phyloP scores from a whole-genome alignment of 2,329 filamentous ascomycete genomes.

The Penicillium verrucosum region DNA sequence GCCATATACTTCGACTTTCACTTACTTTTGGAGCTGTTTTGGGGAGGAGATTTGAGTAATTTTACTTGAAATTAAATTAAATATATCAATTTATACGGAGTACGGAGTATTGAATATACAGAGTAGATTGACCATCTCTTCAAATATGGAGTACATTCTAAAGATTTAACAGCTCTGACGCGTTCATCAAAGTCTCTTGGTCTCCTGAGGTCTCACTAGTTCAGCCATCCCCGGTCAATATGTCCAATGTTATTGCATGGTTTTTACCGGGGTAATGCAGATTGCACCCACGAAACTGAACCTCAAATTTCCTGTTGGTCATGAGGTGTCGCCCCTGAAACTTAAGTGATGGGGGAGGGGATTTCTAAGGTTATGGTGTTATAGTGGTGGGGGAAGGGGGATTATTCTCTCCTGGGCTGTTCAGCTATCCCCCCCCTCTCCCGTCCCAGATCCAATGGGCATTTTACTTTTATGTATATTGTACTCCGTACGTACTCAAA shows the following conservation, averaged over 20 bases:
- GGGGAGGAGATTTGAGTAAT: neutral
- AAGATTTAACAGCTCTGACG: neutral
- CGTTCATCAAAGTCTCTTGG: neutral
- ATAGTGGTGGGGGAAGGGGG: neutral
- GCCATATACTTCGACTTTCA: neutral
- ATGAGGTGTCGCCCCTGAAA: constrained; percentile 21
- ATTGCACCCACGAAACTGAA: constrained; percentile 14
- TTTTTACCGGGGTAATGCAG: constrained; percentile 7
- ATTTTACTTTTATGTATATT: too few relatives aligned
- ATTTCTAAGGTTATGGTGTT: too few relatives aligned
- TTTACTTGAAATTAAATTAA: neutral
- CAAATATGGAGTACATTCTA: neutral
- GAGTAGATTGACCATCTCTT: neutral
- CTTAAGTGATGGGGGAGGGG: neutral
- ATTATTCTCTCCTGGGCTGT: neutral
- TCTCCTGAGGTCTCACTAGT: constrained; percentile 10
- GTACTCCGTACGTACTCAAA: too few relatives aligned
- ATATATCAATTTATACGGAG: neutral
- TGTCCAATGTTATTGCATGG: constrained; percentile 16
- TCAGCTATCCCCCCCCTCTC: neutral
- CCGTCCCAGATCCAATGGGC: constrained; percentile 1
- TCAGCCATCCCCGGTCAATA: constrained; percentile 14
- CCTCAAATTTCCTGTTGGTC: constrained; percentile 12
- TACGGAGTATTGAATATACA: neutral
- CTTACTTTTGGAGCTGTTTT: neutral